A percentile compares a stretch with the other conserved stretches of the same genome.
Evolutionary conservation across 495 filamentous ascomycete genomes (phyloP).

Genomic region (Penicillium riverlandense): DNA sequence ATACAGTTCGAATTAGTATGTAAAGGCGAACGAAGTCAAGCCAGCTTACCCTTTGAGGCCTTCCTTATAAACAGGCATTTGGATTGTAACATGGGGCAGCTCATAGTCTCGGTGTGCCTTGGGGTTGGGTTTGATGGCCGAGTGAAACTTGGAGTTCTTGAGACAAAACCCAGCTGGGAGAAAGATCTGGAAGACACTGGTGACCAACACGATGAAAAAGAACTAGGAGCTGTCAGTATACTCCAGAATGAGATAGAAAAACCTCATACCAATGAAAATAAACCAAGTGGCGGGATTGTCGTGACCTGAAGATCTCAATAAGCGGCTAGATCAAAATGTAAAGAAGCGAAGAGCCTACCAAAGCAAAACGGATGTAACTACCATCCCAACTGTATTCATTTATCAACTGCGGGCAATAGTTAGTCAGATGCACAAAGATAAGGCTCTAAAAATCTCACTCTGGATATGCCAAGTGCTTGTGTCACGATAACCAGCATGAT

Average conservation of each 20-base stretch:
- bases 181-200: slow-evolving; percentile 10
- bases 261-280: slow-evolving; percentile 19
- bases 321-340: not conserved
- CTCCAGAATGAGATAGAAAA: not conserved
- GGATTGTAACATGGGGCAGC: slow-evolving; percentile 40
- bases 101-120: slow-evolving; percentile 7
- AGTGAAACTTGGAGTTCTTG: slow-evolving; percentile 11
- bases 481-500: slow-evolving; percentile 17
- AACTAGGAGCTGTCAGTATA: slow-evolving; percentile 2
- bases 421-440: not conserved
- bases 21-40: too few relatives aligned
- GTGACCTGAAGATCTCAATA: slow-evolving; percentile 14
- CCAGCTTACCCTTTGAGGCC: slow-evolving; percentile 37
- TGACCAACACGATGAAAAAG: slow-evolving; percentile 15
- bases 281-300: slow-evolving; percentile 21
- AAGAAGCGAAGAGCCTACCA: slow-evolving; percentile 11
- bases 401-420: slow-evolving; percentile 8
- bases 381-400: slow-evolving; percentile 12
- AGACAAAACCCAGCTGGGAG: slow-evolving; percentile 7
- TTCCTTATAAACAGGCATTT: slow-evolving; percentile 73
- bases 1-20: not conserved
- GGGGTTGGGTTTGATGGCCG: slow-evolving; percentile 1
- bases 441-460: not conserved
- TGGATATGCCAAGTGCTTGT: slow-evolving; percentile 5
- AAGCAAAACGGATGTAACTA: slow-evolving; percentile 8